These are phyloP conservation scores for Arthrobotrys conoides DNA, from an alignment of 2,329 filamentous ascomycete genomes.

Conservation along the genomic window DNA sequence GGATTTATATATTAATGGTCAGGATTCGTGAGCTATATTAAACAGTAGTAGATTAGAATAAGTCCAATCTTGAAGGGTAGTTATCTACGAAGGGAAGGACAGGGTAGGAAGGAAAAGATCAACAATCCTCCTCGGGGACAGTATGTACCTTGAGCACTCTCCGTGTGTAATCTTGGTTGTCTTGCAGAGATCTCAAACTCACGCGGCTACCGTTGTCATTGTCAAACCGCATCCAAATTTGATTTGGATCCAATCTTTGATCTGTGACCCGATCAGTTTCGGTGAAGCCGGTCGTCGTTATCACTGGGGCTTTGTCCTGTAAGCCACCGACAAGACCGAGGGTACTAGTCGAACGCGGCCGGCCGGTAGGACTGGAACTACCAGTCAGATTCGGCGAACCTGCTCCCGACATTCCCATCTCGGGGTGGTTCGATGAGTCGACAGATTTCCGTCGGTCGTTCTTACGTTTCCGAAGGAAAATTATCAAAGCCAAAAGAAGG, in stretches of 20 bases:
- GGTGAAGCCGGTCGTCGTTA: slow-evolving; percentile 45
- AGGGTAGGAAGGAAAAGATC: not conserved
- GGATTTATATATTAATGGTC: slow-evolving; percentile 29
- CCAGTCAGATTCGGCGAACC: slow-evolving; percentile 50
- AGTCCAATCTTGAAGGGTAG: slow-evolving; percentile 43
- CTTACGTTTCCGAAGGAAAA: slow-evolving; percentile 52
- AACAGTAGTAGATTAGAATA: slow-evolving; percentile 53
- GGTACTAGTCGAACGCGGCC: slow-evolving; percentile 59
- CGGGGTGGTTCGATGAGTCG: slow-evolving; percentile 48
- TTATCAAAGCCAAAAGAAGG: slow-evolving; percentile 22
- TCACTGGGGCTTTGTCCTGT: slow-evolving; percentile 41
- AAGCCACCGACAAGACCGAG: slow-evolving; percentile 55
- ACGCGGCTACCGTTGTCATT: slow-evolving; percentile 57
- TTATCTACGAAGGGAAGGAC: slow-evolving; percentile 36
- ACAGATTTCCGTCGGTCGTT: slow-evolving; percentile 53
- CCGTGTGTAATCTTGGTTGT: slow-evolving; percentile 58
- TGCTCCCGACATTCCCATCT: slow-evolving; percentile 59
- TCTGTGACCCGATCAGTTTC: slow-evolving; percentile 56
- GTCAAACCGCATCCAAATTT: slow-evolving; percentile 60
- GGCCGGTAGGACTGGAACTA: slow-evolving; percentile 47
- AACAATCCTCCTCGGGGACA: slow-evolving; percentile 35
- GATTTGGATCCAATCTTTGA: slow-evolving; percentile 57
- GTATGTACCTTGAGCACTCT: slow-evolving; percentile 60
- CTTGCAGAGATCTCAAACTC: slow-evolving; percentile 52
- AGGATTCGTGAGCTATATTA: slow-evolving; percentile 59